Base-by-base conservation (phyloP, 495 filamentous ascomycete genomes). In the Umbilicaria muhlenbergii region DNA sequence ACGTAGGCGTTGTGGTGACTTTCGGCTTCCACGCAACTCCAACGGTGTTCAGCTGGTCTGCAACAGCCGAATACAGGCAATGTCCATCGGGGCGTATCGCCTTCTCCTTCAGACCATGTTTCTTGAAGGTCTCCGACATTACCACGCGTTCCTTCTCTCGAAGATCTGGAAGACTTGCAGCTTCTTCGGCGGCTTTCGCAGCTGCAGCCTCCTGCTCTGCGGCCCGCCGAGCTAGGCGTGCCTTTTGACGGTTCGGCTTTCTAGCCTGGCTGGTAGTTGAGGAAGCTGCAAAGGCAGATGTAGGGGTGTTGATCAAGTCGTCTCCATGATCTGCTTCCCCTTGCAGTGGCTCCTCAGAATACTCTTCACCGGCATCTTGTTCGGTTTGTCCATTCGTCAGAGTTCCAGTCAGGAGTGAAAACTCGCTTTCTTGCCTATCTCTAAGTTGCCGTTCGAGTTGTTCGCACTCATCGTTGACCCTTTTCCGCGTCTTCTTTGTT, bases 401-500 rank as follows among this genome's bases (percentile, higher is more conserved):
- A 28, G 38, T 16, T 17, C 73, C 75, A 41, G 63, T 68, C 12
- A 92, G 50, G 13, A 63, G 62, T 11, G 74, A 67, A 2, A 84
- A 52, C 53, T 96, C 89, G 1, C 57, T 58, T 24, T 69, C 68
- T 2, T 93, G 87, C 38, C 61, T 63, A 44, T 81, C 76, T 38
- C 71, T 73, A n/a, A 88, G 59, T 31, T 81, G 67, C 15, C 65
- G 58, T 60, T 89, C 83, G 44, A 89, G 69, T 43, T 71, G 64
- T 24, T 78, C 79, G 59, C 86, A 91, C 63, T 92, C 83, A 48
- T 86, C 77, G 52, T 83, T 87, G 50, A 96, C 70, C 34, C 80
- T 80, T 61, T 86, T 92, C 28, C 91, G 76, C 13, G 86, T 95
- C 71, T 94, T 96, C 65, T 95, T 98, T 33, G 81, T 91, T 19